phyloP scores from a whole-genome alignment of 495 filamentous ascomycete genomes.

The Pseudomonodictys pantanalensis region DNA sequence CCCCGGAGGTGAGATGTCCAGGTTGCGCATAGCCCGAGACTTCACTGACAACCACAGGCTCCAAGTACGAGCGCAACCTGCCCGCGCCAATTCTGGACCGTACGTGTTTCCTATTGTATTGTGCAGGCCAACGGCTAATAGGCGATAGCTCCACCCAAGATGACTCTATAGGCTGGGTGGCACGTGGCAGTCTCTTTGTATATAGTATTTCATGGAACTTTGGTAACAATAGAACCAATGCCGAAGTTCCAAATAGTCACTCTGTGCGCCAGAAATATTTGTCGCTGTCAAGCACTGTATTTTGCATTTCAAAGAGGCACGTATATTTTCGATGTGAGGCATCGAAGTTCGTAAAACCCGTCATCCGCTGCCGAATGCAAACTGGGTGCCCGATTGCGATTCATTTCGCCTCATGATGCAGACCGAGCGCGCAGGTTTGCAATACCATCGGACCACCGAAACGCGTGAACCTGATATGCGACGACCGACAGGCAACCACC shows the following conservation, averaged over 20 bases:
- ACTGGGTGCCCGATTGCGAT: no score
- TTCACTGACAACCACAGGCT: constrained; percentile 54
- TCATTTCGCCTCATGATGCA: no score
- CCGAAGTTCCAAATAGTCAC: background rate
- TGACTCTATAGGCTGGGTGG: constrained; percentile 35
- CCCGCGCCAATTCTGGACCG: constrained; percentile 74
- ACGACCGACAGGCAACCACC: no score
- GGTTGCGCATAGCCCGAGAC: background rate
- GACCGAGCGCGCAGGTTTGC: no score
- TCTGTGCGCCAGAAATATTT: background rate
- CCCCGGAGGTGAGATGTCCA: constrained; percentile 74
- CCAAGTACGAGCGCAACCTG: constrained; percentile 94
- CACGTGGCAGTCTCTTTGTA: constrained; percentile 12
- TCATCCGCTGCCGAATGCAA: no score
- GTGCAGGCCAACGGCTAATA: background rate
- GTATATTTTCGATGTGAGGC: no score
- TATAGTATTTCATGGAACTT: constrained; percentile 1
- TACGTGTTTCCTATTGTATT: constrained; percentile 50
- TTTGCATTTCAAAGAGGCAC: no score
- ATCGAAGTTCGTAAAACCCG: no score
- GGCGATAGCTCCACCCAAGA: constrained; percentile 47
- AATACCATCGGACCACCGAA: no score
- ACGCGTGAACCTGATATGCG: no score
- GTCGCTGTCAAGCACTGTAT: no score
- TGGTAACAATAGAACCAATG: background rate